Conservation (phyloP, 768 basidiomycete genomes). For the Amanita polypyramis region DNA sequence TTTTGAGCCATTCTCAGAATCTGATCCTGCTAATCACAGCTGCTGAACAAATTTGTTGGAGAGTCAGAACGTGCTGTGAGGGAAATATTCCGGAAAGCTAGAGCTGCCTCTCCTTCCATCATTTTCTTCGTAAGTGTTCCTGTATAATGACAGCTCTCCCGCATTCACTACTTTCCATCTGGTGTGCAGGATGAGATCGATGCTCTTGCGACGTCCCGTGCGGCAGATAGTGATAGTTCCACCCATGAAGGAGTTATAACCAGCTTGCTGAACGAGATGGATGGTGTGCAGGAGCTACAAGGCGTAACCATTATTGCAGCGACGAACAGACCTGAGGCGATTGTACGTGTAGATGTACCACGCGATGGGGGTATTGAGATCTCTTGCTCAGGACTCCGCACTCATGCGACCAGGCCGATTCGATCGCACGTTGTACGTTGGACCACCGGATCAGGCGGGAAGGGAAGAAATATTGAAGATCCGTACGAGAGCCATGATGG, state of each 20-base stretch:
- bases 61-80: conserved; percentile 94
- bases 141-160: neutral
- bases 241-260: conserved; percentile 85
- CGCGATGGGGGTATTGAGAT: neutral
- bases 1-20: conserved; percentile 3
- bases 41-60: conserved; percentile 94
- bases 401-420: conserved; percentile 91
- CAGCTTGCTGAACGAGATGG: conserved; percentile 94
- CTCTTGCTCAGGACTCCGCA: conserved; percentile 67
- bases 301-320: conserved; percentile 96
- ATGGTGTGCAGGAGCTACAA: conserved; percentile 88
- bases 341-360: conserved; percentile 29
- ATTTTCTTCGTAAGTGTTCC: conserved; percentile 77
- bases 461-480: conserved; percentile 82
- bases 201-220: conserved; percentile 76
- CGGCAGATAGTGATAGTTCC: conserved; percentile 38
- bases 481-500: conserved; percentile 67
- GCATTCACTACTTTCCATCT: conserved; percentile 1
- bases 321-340: conserved; percentile 90
- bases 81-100: conserved; percentile 91
- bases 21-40: conserved; percentile 30
- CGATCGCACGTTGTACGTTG: conserved; percentile 90
- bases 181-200: conserved; percentile 85
- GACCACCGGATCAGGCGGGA: conserved; percentile 74
- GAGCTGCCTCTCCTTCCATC: conserved; percentile 89